phyloP scores from a whole-genome alignment of 345 rosid genomes.

The Angophora floribunda region DNA sequence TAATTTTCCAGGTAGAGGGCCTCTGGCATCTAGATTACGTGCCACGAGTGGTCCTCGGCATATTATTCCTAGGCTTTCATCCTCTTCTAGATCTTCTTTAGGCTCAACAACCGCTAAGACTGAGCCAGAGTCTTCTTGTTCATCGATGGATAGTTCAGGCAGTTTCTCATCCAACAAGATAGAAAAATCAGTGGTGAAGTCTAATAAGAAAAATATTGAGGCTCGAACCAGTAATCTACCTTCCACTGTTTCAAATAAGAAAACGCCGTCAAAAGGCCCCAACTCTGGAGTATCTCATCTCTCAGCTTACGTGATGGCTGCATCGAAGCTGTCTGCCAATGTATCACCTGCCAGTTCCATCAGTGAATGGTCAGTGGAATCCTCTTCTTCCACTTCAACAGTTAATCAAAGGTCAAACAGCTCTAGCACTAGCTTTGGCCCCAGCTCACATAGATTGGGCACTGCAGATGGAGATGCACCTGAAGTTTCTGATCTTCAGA shows the following conservation, averaged over 20 bases:
- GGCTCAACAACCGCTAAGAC: slow-evolving; percentile 38
- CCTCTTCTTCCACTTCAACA: slow-evolving; percentile 42
- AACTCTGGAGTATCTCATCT: slow-evolving; percentile 21
- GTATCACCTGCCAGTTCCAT: slow-evolving; percentile 62
- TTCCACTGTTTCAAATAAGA: slow-evolving; percentile 21
- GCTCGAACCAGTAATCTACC: slow-evolving; percentile 14
- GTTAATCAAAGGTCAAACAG: slow-evolving; percentile 32
- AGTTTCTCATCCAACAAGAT: slow-evolving; percentile 41
- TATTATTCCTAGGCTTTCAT: slow-evolving; percentile 31
- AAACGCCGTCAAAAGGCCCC: slow-evolving; percentile 23
- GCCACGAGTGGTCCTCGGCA: slow-evolving; percentile 19
- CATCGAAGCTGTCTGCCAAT: slow-evolving; percentile 34
- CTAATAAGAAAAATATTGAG: slow-evolving; percentile 22
- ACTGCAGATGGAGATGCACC: slow-evolving; percentile 4
- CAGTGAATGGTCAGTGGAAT: slow-evolving; percentile 71
- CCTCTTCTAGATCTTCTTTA: slow-evolving; percentile 25
- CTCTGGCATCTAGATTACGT: slow-evolving; percentile 17
- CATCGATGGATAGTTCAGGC: slow-evolving; percentile 55
- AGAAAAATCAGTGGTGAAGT: slow-evolving; percentile 22
- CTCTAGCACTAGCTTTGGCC: slow-evolving; percentile 31
- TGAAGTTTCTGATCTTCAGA: slow-evolving; percentile 17
- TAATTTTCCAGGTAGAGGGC: slow-evolving; percentile 41
- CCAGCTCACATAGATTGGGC: slow-evolving; percentile 13
- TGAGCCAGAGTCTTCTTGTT: slow-evolving; percentile 48
- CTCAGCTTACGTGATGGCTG: slow-evolving; percentile 34